Base-by-base conservation (phyloP, 2,329 filamentous ascomycete genomes). In the Phoma herbarum region DNA sequence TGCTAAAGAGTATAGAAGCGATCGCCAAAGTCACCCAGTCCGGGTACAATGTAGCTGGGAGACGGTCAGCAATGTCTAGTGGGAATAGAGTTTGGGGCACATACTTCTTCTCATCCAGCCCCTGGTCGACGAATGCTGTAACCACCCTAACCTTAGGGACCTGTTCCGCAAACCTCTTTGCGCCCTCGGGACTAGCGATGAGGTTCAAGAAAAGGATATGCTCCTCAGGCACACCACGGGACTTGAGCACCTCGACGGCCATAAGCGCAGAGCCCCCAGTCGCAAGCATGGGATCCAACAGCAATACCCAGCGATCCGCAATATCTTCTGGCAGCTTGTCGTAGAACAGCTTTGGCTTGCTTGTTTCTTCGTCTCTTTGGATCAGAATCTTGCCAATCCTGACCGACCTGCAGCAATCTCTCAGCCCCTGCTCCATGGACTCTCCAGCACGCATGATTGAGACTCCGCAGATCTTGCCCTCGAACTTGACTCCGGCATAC, bases 211-310 rank as follows among this genome's bases (percentile, higher is more conserved):
- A 99, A 37, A 98, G 83, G 62, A 99, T 99, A 57, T 91, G 90
- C 67, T 98, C 92, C 79, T 98, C 95, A 0, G 93, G 93, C 5
- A 99, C 95, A 29, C 95, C 95, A 65, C 91, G 89, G 37, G 88
- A 88, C 75, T 91, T 96, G 67, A 99, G 84, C 3, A 97, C 92
- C 64, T 98, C 92, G 18, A 98, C 93, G 28, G 95, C 95, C 91
- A 99, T 96, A 57, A 93, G 95, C 51, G 95, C 95, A 57, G 93
- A 97, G 45, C 95, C 95, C 67, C 94, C 93, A 68, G 95, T 99
- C 57, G 95, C 95, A 80, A 99, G 93, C 95, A 99, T 99, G n/a
- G 95, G 95, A 75, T 99, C 95, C 44, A 99, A 81, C 43, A 99
- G 83, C 60, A 99, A 82, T 33, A 97, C 94, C 93, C 95, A 99